Evolutionary conservation across 1,284 basidiomycete genomes (phyloP).

Genomic region (Ustilago xerochloae): DNA sequence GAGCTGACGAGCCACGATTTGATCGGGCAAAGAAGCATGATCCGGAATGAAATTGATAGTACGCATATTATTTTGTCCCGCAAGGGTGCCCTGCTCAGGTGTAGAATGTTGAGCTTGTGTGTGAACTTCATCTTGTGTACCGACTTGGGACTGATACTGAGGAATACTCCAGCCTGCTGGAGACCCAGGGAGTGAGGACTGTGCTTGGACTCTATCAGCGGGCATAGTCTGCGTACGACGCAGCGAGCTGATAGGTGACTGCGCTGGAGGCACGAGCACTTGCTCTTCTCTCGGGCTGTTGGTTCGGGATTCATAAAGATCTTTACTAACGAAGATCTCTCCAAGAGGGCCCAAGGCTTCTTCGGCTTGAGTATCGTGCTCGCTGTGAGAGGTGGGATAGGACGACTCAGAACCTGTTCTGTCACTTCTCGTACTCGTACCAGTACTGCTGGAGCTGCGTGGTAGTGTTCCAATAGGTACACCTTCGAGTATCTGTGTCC

Average conservation of each 20-base stretch:
- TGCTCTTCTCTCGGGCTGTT: too few relatives aligned
- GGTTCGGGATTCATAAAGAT: too few relatives aligned
- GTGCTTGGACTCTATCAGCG: too few relatives aligned
- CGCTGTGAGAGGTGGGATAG: background rate
- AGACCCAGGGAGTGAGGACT: too few relatives aligned
- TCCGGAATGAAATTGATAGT: background rate
- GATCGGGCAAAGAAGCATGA: background rate
- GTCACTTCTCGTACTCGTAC: background rate
- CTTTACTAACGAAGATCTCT: background rate
- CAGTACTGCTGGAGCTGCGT: background rate
- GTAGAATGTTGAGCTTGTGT: background rate
- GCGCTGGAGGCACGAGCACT: too few relatives aligned
- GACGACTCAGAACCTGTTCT: background rate
- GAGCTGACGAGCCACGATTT: background rate
- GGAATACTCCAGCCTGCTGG: background rate
- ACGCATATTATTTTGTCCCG: background rate
- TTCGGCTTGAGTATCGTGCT: background rate
- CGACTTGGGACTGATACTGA: background rate
- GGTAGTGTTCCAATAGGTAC: background rate
- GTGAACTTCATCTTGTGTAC: background rate
- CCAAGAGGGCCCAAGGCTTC: background rate
- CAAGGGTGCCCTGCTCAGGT: background rate
- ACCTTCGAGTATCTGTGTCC: background rate
- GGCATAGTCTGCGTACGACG: too few relatives aligned
- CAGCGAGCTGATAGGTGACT: too few relatives aligned